phyloP scores from a whole-genome alignment of 495 filamentous ascomycete species.

The Penicillium atrosanguineum region DNA sequence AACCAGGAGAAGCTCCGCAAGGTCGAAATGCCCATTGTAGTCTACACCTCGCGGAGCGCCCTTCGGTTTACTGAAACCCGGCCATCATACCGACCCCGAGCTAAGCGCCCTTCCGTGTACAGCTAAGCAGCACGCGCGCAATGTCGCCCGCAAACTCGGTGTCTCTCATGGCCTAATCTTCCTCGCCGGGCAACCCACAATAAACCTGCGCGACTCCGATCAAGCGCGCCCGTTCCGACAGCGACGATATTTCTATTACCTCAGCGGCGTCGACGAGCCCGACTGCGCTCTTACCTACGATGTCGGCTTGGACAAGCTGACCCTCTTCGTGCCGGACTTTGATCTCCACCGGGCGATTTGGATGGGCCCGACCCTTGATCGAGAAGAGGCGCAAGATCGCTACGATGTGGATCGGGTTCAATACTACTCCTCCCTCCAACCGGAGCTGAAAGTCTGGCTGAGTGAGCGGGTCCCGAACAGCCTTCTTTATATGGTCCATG shows the following conservation, averaged over 20 bases:
- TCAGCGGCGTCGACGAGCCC: conserved; percentile 77
- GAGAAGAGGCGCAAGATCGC: conserved; percentile 62
- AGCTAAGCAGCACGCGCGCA: conserved; percentile 81
- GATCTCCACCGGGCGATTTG: conserved; percentile 85
- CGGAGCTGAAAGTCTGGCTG: conserved; percentile 58
- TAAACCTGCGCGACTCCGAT: conserved; percentile 76
- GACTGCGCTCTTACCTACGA: conserved; percentile 87
- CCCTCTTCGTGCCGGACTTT: conserved; percentile 91
- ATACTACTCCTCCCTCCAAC: conserved; percentile 62
- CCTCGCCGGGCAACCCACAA: conserved; percentile 73
- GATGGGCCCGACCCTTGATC: conserved; percentile 82
- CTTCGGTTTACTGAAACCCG: conserved; percentile 1
- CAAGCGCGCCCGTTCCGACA: conserved; percentile 76
- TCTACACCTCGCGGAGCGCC: conserved; percentile 3
- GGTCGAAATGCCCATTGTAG: conserved; percentile 1
- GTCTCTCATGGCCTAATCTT: conserved; percentile 69
- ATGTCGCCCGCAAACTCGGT: conserved; percentile 65
- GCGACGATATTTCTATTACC: conserved; percentile 90
- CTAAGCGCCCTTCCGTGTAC: conserved; percentile 14
- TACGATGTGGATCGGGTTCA: conserved; percentile 82
- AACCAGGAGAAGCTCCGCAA: conserved; percentile 6
- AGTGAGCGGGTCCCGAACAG: conserved; percentile 48
- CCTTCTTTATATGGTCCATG: conserved; percentile 40
- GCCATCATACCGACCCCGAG: conserved; percentile 10
- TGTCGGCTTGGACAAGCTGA: conserved; percentile 65